phyloP scores from a whole-genome alignment of 208 protist species.

The Porcisia deanei region DNA sequence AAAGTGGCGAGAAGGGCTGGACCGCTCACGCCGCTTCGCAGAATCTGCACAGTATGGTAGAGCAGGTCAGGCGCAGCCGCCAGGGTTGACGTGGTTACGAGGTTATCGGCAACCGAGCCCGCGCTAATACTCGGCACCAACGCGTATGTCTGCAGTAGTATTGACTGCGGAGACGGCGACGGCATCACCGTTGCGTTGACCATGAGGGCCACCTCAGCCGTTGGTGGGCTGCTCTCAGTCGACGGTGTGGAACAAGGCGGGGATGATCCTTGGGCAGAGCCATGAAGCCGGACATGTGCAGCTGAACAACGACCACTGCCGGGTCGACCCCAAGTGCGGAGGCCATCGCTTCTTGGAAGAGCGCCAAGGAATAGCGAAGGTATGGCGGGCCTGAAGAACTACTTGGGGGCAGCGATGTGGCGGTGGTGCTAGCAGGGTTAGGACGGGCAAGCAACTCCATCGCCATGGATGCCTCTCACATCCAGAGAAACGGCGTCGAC shows the following conservation, averaged over 20 bases:
- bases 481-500: slow-evolving; percentile 15
- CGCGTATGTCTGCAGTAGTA: slow-evolving; percentile 41
- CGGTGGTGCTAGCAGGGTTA: background rate
- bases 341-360: slow-evolving; percentile 36
- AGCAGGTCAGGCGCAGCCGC: slow-evolving; percentile 47
- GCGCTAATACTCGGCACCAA: slow-evolving; percentile 38
- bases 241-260: background rate
- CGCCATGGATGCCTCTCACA: slow-evolving; percentile 29
- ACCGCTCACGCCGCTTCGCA: slow-evolving; percentile 37
- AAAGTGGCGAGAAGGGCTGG: slow-evolving; percentile 29
- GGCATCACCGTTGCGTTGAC: background rate
- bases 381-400: background rate
- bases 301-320: slow-evolving; percentile 31
- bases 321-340: slow-evolving; percentile 30
- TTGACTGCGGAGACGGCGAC: background rate
- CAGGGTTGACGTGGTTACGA: slow-evolving; percentile 17
- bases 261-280: slow-evolving; percentile 1
- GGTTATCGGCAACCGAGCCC: slow-evolving; percentile 30
- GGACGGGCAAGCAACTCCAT: slow-evolving; percentile 31
- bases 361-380: slow-evolving; percentile 24
- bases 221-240: background rate
- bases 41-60: slow-evolving; percentile 34
- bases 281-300: slow-evolving; percentile 22
- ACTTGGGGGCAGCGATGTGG: background rate
- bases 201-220: background rate